Percentiles rank a stretch among this genome's conserved stretches.
Conservation (phyloP, 495 filamentous ascomycete species). For the Penicillium desertorum region DNA sequence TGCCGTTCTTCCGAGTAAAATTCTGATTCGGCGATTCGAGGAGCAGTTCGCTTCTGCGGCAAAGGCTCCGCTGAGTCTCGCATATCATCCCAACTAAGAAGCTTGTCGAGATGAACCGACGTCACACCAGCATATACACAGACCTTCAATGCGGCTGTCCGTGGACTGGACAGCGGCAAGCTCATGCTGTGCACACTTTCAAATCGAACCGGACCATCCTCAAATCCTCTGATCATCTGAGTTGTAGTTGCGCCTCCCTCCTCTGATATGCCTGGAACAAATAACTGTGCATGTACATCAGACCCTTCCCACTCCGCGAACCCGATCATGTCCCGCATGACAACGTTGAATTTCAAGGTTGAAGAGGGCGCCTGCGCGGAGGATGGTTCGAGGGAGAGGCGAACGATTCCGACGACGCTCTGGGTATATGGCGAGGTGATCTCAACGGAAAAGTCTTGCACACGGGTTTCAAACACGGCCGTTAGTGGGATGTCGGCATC, state of each 20-base stretch:
- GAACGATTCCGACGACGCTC: slow-evolving; percentile 83
- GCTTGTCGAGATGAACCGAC: slow-evolving; percentile 91
- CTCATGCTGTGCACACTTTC: slow-evolving; percentile 99
- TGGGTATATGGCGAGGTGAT: slow-evolving; percentile 90
- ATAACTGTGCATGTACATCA: slow-evolving; percentile 93
- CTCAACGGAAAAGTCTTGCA: slow-evolving; percentile 91
- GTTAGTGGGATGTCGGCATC: slow-evolving; percentile 92
- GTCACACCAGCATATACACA: slow-evolving; percentile 91
- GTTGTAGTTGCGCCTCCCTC: slow-evolving; percentile 91
- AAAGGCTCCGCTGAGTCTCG: slow-evolving; percentile 58
- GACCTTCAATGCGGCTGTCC: slow-evolving; percentile 74
- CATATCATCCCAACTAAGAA: slow-evolving; percentile 99
- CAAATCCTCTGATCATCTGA: slow-evolving; percentile 90
- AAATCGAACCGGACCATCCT: slow-evolving; percentile 91
- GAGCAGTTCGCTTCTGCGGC: slow-evolving; percentile 61
- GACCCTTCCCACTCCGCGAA: slow-evolving; percentile 96
- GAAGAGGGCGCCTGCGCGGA: slow-evolving; percentile 89
- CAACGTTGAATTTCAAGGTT: slow-evolving; percentile 96
- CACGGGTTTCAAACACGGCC: slow-evolving; percentile 91
- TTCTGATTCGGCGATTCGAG: slow-evolving; percentile 83
- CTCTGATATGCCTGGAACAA: slow-evolving; percentile 88
- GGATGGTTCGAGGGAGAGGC: slow-evolving; percentile 88
- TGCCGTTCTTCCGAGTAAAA: slow-evolving; percentile 92
- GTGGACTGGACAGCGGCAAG: slow-evolving; percentile 80
- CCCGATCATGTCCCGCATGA: slow-evolving; percentile 95